A percentile compares a stretch with the other conserved stretches of the same genome.
Conservation (phyloP, 768 basidiomycete species). For the Rhizopogon salebrosus region DNA sequence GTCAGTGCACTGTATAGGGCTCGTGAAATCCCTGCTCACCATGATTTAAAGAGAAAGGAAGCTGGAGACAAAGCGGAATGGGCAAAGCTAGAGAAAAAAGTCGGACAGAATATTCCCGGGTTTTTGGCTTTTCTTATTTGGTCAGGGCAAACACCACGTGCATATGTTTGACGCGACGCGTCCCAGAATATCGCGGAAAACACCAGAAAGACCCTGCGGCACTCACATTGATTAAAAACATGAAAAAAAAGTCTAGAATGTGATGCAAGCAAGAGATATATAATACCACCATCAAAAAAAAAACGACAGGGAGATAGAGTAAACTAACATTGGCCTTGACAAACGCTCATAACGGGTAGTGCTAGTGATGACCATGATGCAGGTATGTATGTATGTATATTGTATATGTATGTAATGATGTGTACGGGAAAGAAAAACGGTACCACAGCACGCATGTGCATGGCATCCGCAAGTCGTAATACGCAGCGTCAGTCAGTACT, state of each 20-base stretch:
- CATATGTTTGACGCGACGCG: slow-evolving; percentile 2
- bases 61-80: slow-evolving; percentile 12
- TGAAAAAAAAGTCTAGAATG: background rate
- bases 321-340: background rate
- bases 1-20: no score
- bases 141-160: slow-evolving; percentile 27
- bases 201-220: background rate
- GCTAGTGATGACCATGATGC: slow-evolving; percentile 8
- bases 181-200: background rate
- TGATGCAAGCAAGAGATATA: slow-evolving; percentile 8
- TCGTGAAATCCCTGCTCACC: slow-evolving; percentile 25
- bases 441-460: background rate
- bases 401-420: slow-evolving; percentile 14
- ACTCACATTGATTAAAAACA: no score
- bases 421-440: background rate
- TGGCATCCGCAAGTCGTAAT: background rate
- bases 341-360: background rate
- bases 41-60: slow-evolving; percentile 14
- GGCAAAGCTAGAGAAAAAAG: slow-evolving; percentile 20
- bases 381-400: slow-evolving; percentile 14
- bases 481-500: background rate
- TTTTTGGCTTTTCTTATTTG: slow-evolving; percentile 24
- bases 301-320: background rate
- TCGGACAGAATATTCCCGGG: slow-evolving; percentile 5
- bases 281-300: background rate